Conservation (phyloP, 2,329 filamentous ascomycete genomes). For the Fusarium falciforme region DNA sequence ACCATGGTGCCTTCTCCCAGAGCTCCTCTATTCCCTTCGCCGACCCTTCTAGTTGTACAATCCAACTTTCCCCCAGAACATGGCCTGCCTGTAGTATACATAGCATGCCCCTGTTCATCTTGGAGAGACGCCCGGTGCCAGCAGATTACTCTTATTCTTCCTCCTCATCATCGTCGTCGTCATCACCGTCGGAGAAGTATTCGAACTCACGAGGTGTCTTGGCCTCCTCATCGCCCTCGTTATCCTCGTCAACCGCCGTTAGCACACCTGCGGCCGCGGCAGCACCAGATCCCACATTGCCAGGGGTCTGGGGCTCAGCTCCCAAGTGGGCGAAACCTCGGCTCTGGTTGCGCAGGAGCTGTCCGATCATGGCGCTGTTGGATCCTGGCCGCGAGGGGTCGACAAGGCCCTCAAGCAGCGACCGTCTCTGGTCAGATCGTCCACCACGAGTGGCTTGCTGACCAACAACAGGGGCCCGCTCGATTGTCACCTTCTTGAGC, state of each 20-base stretch:
- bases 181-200: constrained; percentile 77
- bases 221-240: constrained; percentile 79
- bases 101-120: neutral
- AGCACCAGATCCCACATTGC: constrained; percentile 65
- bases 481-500: constrained; percentile 81
- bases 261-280: constrained; percentile 82
- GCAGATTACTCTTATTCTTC: constrained; percentile 37
- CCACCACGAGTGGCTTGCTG: constrained; percentile 48
- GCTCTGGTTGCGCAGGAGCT: constrained; percentile 56
- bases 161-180: constrained; percentile 62
- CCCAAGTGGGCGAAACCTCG: constrained; percentile 46
- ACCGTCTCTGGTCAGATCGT: constrained; percentile 48
- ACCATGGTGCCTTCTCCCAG: constrained; percentile 13
- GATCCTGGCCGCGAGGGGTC: constrained; percentile 47
- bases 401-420: constrained; percentile 51
- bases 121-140: neutral
- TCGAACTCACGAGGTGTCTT: constrained; percentile 78
- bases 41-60: constrained; percentile 42
- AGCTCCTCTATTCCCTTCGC: constrained; percentile 29
- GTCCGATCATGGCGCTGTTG: constrained; percentile 53
- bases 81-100: neutral
- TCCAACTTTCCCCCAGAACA: constrained; percentile 14
- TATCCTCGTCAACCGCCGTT: constrained; percentile 89
- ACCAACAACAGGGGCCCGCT: constrained; percentile 70
- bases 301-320: constrained; percentile 45